These are phyloP conservation scores for Talaromyces proteolyticus DNA, from an alignment of 495 filamentous ascomycete genomes.

Conservation along the genomic window DNA sequence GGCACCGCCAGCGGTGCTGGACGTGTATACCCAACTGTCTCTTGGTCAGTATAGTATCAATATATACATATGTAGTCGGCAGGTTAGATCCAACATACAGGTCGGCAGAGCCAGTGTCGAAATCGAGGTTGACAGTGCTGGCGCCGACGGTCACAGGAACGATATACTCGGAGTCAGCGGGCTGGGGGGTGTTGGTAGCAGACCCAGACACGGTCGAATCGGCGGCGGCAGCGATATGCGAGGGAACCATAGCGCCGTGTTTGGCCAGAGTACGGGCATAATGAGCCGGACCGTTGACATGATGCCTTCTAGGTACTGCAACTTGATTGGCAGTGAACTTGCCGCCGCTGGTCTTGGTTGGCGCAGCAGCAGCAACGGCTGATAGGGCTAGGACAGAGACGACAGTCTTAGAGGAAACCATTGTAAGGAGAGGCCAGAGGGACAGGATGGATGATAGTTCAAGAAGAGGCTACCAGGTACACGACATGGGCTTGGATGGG, in stretches of 20 bases:
- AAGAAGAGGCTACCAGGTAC: no score
- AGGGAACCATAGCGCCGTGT: constrained; percentile 36
- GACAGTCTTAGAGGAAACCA: no score
- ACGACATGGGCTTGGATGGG: no score
- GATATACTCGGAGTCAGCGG: constrained; percentile 59
- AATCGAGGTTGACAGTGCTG: constrained; percentile 27
- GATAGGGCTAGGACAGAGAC: no score
- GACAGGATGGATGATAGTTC: no score
- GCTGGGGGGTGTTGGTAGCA: constrained; percentile 47
- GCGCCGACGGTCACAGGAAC: constrained; percentile 60
- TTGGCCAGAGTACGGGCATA: constrained; percentile 36
- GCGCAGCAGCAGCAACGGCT: no score
- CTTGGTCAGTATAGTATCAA: no score
- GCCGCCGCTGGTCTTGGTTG: constrained; percentile 16
- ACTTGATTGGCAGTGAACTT: constrained; percentile 39
- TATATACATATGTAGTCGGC: no score
- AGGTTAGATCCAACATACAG: no score
- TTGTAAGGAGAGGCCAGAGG: no score
- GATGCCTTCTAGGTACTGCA: constrained; percentile 19
- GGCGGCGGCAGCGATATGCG: constrained; percentile 24
- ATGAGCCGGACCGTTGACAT: constrained; percentile 20
- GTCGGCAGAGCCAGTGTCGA: constrained; percentile 70
- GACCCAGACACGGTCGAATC: constrained; percentile 40
- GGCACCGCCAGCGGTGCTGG: neutral
- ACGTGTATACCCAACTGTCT: constrained; percentile 19